These are phyloP conservation scores for Cynanchum wilfordii DNA, from an alignment of 257 asterid genomes.

Conservation along the genomic window DNA sequence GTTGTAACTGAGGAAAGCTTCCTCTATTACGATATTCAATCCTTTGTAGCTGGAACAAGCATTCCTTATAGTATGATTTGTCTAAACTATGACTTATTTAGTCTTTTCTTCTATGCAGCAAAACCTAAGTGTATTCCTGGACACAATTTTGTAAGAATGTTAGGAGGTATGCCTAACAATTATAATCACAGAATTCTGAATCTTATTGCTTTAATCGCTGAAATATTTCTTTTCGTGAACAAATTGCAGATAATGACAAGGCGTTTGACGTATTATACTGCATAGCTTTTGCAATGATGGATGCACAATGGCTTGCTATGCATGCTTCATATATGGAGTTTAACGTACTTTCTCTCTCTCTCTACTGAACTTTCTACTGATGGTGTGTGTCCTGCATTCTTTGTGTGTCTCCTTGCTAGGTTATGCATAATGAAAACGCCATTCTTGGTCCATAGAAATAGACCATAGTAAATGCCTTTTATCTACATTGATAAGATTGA, in stretches of 20 bases:
- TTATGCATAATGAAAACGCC: not conserved
- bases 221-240: slow-evolving; percentile 8
- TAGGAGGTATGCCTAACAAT: slow-evolving; percentile 53
- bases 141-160: slow-evolving; percentile 51
- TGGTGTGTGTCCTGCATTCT: too few species aligned
- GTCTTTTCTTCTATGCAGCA: slow-evolving; percentile 38
- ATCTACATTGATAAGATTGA: not conserved
- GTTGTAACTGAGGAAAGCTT: not conserved
- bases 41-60: not conserved
- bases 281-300: slow-evolving; percentile 83
- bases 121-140: slow-evolving; percentile 84
- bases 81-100: not conserved
- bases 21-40: not conserved
- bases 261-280: slow-evolving; percentile 85
- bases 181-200: not conserved
- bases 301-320: slow-evolving; percentile 99
- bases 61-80: not conserved
- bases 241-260: slow-evolving; percentile 64
- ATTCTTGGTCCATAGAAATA: not conserved
- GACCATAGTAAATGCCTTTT: not conserved
- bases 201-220: not conserved
- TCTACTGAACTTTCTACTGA: too few species aligned
- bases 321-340: slow-evolving; percentile 95
- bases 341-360: slow-evolving; percentile 49
- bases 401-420: slow-evolving; percentile 4